Base-by-base conservation (phyloP, 2,329 filamentous ascomycete species). In the Calonectria pauciramosa region DNA sequence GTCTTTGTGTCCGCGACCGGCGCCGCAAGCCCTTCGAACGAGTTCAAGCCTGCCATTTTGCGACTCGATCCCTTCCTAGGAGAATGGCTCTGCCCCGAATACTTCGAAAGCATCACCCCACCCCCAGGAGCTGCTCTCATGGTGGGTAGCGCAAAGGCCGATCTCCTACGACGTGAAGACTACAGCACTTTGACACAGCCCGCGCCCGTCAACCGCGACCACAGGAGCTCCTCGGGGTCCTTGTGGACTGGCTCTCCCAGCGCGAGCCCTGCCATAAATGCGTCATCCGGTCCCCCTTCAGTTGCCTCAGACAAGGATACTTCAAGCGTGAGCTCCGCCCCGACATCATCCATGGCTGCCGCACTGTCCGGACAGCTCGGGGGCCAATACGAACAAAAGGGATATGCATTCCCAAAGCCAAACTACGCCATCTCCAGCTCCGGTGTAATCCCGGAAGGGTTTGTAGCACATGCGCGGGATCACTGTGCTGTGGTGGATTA, bases 41-140 rank as follows among this genome's bases (percentile, higher is more conserved):
- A 82, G 68, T 82, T 91, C 73, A 88, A 89, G 72, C 94, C 91
- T 76, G 87, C 91, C 4, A 89, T 93, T 13, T 86, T 99, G 63
- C 94, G 97, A 0, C 90, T 99, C 8, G 97, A 99, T 85, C 94
- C 96, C 0, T 98, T 97, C 82, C 89, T 99, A 0, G 96, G 97
- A 64, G 97, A 99, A 88, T 99, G 97, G 97, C 89, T 99, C 36
- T 95, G 94, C 2, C 95, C 96, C 1, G 94, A 96, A 82, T 99
- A 99, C 84, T 99, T 96, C 81, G 96, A 98, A 76, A 90, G 94
- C 68, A 98, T 98, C 77, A 96, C 94, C 0, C 95, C 96, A 4
- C 97, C 97, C 14, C 97, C 97, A 0, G 92, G 92, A 54, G 96
- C 95, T 4, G 91, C 93, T 5, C 91, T 97, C 86, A 97, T 99